A percentile compares a stretch with the other conserved stretches of the same genome.
Evolutionary conservation across 768 basidiomycete genomes (phyloP).

Genomic region (Boletus coccyginus): DNA sequence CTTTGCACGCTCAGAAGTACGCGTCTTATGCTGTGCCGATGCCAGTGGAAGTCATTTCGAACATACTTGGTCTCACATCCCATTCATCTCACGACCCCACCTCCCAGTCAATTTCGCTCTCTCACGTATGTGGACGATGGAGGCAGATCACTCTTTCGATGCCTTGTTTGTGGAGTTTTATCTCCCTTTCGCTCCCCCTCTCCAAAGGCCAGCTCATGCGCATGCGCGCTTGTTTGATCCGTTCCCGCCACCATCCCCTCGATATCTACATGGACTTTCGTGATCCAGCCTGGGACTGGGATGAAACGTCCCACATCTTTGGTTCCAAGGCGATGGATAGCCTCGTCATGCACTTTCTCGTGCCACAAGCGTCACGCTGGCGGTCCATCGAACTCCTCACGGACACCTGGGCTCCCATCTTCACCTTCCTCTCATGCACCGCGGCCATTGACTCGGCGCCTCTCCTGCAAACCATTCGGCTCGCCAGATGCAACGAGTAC

Average conservation of each 20-base stretch:
- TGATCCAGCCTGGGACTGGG: constrained; percentile 56
- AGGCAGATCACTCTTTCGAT: constrained; percentile 44
- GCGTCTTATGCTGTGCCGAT: constrained; percentile 11
- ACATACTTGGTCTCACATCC: constrained; percentile 34
- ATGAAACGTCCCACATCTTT: constrained; percentile 44
- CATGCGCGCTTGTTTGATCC: constrained; percentile 37
- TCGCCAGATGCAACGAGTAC: constrained; percentile 59
- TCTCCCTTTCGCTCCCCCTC: constrained; percentile 45
- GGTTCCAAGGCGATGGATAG: constrained; percentile 41
- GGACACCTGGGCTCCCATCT: constrained; percentile 61
- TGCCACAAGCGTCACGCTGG: constrained; percentile 48
- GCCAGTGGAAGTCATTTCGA: constrained; percentile 36
- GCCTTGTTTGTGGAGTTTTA: constrained; percentile 49
- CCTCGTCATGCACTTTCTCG: constrained; percentile 40
- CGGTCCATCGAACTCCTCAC: constrained; percentile 47
- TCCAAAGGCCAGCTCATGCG: constrained; percentile 37
- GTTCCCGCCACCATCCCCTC: constrained; percentile 47
- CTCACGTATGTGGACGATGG: constrained; percentile 53
- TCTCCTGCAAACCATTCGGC: constrained; percentile 38
- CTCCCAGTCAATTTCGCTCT: constrained; percentile 34
- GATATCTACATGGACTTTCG: constrained; percentile 57
- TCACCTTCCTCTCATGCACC: constrained; percentile 46
- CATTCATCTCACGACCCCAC: constrained; percentile 27
- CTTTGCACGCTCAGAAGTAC: not conserved
- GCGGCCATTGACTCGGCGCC: constrained; percentile 33